These are phyloP conservation scores for Paracamarosporium sp. DNA, from an alignment of 2,329 filamentous ascomycete genomes.

Conservation along the genomic window DNA sequence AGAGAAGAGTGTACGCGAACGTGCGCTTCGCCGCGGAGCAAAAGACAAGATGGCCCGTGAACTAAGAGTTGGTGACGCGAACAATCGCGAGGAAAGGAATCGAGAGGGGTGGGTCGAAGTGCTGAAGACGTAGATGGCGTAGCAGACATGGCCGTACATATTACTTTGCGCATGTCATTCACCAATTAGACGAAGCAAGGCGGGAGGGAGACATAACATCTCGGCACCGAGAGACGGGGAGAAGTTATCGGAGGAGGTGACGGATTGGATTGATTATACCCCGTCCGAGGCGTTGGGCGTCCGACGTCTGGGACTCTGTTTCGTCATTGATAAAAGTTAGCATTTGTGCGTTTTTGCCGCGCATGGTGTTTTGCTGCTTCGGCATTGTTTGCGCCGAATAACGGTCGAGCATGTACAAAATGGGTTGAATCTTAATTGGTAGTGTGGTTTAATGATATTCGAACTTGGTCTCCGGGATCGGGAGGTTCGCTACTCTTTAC, in stretches of 20 bases:
- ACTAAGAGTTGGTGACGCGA: conserved; percentile 32
- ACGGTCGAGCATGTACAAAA: neutral
- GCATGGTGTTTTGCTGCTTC: too few relatives aligned
- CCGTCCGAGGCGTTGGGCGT: neutral
- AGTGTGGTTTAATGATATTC: neutral
- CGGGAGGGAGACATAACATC: neutral
- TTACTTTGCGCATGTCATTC: too few relatives aligned
- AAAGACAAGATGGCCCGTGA: conserved; percentile 41
- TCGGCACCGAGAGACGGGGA: neutral
- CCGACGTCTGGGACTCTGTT: neutral
- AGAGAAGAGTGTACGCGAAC: conserved; percentile 53
- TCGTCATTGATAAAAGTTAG: neutral
- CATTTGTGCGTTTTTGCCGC: neutral
- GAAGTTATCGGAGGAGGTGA: neutral
- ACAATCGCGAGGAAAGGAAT: conserved; percentile 27
- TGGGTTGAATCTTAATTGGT: too few relatives aligned
- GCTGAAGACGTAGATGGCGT: conserved; percentile 20
- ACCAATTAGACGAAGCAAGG: too few relatives aligned
- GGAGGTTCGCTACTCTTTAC: too few relatives aligned
- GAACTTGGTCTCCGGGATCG: too few relatives aligned
- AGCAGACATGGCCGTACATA: too few relatives aligned
- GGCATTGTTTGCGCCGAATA: too few relatives aligned
- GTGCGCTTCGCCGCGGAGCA: conserved; percentile 48
- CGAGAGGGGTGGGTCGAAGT: conserved; percentile 46
- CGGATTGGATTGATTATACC: neutral